Base-by-base conservation (phyloP, 345 rosid genomes). In the Cardamine chenopodiifolia region DNA sequence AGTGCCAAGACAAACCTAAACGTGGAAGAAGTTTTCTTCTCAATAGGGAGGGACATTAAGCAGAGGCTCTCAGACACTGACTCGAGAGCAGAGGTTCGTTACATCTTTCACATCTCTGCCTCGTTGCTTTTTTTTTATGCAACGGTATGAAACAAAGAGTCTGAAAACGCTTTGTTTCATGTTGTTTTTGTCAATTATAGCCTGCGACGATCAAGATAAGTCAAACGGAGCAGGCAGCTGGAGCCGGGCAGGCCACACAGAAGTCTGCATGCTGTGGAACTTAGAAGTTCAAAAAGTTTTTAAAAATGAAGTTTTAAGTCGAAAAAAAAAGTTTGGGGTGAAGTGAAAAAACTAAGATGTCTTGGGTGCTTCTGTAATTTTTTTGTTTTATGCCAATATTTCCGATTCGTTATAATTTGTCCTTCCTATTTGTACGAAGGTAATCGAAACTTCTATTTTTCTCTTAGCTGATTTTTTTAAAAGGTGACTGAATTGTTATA, bases 1-100 rank as follows among this genome's bases (percentile, higher is more conserved):
- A 94, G 97, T 85, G 97, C 99, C 22, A 94, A 94, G 79, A 91
- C 99, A 70, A 94, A 90, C 88, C 83, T 88, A 78, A 91, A 94
- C 26, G 97, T 95, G 68, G 97, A 95, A 83, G 80, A 91, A 76
- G 97, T 95, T 79, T 95, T 90, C 96, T 91, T 94, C 81, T 91
- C 99, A 15, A 90, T 91, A 54, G 97, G 89, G 22, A 90, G 84
- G 83, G 96, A 94, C 78, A 94, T 94, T 40, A 94, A 94, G 83
- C 97, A 87, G 81, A 86, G 97, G 85, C 93, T 90, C 59, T 80
- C 99, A 2, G 97, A 94, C 59, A 85, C 87, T 0, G 97, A 90
- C 78, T 75, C 97, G 0, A 88, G 49, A 74, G 82, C 87, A 37
- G 95, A 90, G 97, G 97, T 94, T 83, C 3, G 55, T 77, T 29